Evolutionary conservation across 2,329 filamentous ascomycete genomes (phyloP), one percentile per base, ranked within the genome.

Genomic region (Trichoderma simmonsii): DNA sequence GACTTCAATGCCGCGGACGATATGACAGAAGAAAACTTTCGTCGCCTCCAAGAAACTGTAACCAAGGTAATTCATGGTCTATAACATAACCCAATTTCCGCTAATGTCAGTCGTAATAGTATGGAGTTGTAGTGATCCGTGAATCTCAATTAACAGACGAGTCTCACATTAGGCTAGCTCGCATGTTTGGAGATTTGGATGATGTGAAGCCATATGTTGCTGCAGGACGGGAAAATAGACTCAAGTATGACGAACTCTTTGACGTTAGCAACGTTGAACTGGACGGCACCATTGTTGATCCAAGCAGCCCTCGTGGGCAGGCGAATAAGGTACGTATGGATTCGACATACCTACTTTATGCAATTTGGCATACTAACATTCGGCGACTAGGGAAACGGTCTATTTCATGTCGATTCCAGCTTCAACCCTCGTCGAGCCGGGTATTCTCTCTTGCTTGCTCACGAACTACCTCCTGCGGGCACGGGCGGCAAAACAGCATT

Each of bases 241-340:
- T 80, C 79, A 0, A 86, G 84, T 82, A 85, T 73, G 79, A 83
- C 56, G 85, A 89, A 76, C 82, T 90, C 1, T 89, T 89, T 76
- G 88, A 90, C 74, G 86, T 86, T 0, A 82, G 85, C 66, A 90
- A 90, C 77, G 79, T 89, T 14, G 83, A 87, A 63, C 81, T 81
- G 2, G 82, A 87, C 56, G 84, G 84, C 59, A 78, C 78, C 1
- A 75, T 86, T 2, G 79, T 69, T 12, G 18, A 69, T 14, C 65
- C 36, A 5, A 32, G 28, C 15, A 66, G 63, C 8, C 65, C 65
- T 18, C 65, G 56, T 2, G 65, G 54, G 9, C 54, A 60, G 14
- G 65, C 65, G 24, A 69, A 69, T 51, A 69, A 60, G 36, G 65
- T 56, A 56, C 11, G 43, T 14, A 8, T 15, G 5, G 2, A 26